Evolutionary conservation across 768 basidiomycete species (phyloP), one percentile per base, ranked within the genome.

Genomic region (Cyathus striatus): DNA sequence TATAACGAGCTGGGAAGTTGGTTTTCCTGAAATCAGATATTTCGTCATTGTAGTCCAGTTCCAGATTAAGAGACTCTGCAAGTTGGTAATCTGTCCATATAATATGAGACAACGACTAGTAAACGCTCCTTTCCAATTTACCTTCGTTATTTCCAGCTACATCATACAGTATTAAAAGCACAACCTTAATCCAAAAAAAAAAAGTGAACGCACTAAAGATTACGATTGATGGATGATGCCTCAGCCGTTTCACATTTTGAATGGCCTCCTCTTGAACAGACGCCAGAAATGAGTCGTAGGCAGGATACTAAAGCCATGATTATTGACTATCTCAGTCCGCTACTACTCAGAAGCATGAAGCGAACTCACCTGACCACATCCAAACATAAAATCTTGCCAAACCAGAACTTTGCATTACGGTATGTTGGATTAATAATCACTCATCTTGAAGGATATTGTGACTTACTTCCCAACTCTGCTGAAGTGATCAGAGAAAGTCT

Each of bases 351-450:
- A n/a, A n/a, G n/a, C n/a, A n/a, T n/a, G 17, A 23, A 17, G 22
- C 22, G 36, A 43, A 50, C 65, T 13, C 47, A 87, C 86, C 70
- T 90, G 89, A 21, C 93, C 94, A 59, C 94, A 96, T 23, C 84
- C 92, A 60, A 97, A 97, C 85, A 90, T 85, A 63, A 96, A 94
- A 64, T 97, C 95, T 65, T 96, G 94, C 94, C 94, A 96, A 22
- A 96, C 92, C 24, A 96, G 72, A 38, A 97, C 80, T 80, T 57
- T n/a, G n/a, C n/a, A n/a, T n/a, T n/a, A n/a, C n/a, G n/a, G n/a
- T n/a, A n/a, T n/a, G n/a, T n/a, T n/a, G n/a, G n/a, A n/a, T n/a
- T n/a, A n/a, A n/a, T n/a, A n/a, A n/a, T n/a, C n/a, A n/a, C n/a
- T n/a, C n/a, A n/a, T n/a, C n/a, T n/a, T n/a, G n/a, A n/a, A n/a